Base-by-base conservation (phyloP, 148 eudicot genomes). In the Salicornia ramosissima region DNA sequence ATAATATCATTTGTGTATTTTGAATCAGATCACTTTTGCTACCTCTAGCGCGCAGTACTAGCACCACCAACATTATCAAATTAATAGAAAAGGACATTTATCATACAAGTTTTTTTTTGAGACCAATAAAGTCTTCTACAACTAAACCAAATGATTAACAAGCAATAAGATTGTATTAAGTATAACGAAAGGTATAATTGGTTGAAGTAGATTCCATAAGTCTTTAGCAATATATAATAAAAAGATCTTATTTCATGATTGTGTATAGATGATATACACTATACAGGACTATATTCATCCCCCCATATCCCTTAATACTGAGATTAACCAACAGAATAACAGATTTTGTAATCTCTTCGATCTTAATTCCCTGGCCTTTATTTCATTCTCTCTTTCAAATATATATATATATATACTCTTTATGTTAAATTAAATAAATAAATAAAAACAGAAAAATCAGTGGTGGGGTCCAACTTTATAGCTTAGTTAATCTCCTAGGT, bases 301-400 rank as follows among this genome's bases (percentile, higher is more conserved):
- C 75, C 76, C 70, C 76, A 73, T 64, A 65, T 73, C 70, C 64
- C 54, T 54, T 42, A 29, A 13, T 43, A 42, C n/a, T 53, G 52
- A 30, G 70, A 36, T 73, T 45, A 53, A 73, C 40, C 33, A 65
- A 21, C 76, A 33, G 51, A 62, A 53, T 16, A 47, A 25, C 30
- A 43, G 59, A 55, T 57, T 57, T 26, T 64, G 64, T 30, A 42
- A 73, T 64, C 64, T 54, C n/a, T n/a, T n/a, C n/a, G 76, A 73
- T 73, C 64, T 73, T 54, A 63, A 2, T 2, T 65, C 62, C 64
- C 22, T 73, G 42, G 13, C 64, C 54, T 64, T 65, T n/a, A 73
- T 65, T 65, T 31, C 16, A 14, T 73, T 34, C 55, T 59, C 49
- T 6, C 21, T 45, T 18, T 9, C 52, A 25, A 29, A n/a, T n/a